Base-by-base conservation (phyloP, 768 basidiomycete genomes). In the Amanita rubescens region DNA sequence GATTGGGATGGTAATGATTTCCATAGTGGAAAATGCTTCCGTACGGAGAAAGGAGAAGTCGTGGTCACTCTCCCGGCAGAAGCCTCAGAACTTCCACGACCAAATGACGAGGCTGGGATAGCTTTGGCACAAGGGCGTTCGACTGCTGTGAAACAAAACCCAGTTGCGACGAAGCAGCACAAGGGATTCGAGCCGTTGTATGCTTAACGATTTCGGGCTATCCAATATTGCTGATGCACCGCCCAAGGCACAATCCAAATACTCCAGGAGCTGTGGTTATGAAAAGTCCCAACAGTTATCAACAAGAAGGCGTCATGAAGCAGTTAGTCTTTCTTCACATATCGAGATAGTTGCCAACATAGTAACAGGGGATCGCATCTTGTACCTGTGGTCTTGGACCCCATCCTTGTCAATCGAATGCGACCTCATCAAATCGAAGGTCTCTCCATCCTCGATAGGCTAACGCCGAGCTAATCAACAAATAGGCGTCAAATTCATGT, bases 351-450 rank as follows among this genome's bases (percentile, higher is more conserved):
- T 2, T 34, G 32, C 56, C 59, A 17, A 50, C 38, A 30, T 20
- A 45, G 34, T 34, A n/a, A 15, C 51, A 93, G 91, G 63, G 73
- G 78, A 51, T 60, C 78, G 11, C 75, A 84, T 4, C 65, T 93
- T 10, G 78, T 90, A 10, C 79, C 84, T 50, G 94, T 98, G 3
- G 94, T 98, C 2, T 65, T 99, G 25, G 95, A 98, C 64, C 95
- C 94, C 1, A 69, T 88, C n/a, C 64, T 99, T 20, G 75, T 81
- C 1, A 76, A 79, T 34, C 77, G 78, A 49, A 79, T 99, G 68
- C 76, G 95, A 49, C 81, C 86, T 12, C 96, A 99, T 70, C 96
- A 99, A 63, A 75, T 78, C 43, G 94, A 96, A 76, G 94, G 93
- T 79, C 52, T 22, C 5, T 12, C 42, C 22, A 17, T 41, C 19